Evolutionary conservation across 2,329 filamentous ascomycete genomes (phyloP), one percentile per base, ranked within the genome.

Genomic region (Plectosphaerella plurivora): DNA sequence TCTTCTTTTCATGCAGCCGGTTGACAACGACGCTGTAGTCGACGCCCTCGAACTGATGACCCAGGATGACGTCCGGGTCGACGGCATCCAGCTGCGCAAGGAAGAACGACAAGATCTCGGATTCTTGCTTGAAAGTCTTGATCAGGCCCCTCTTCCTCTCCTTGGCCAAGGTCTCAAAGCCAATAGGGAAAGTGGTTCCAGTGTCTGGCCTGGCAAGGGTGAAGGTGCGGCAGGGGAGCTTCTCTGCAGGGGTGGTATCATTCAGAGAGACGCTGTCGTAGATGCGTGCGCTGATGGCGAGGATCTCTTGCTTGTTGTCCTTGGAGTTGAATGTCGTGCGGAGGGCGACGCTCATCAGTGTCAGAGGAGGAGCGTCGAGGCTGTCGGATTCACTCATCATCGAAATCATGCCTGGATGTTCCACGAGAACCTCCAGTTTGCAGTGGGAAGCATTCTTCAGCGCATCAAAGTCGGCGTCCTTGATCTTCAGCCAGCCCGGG

Each of bases 361-460:
- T 97, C 64, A 99, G 74, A 8, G 91, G 90, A 20, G 94, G 94
- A 2, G 86, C 82, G 49, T 97, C 91, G 36, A 92, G 68, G 56
- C 85, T 90, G 57, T 97, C 91, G 0, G 86, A 84, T 49, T 96
- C 91, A 57, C 78, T 86, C 49, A 94, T 68, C 4, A 85, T 78
- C 1, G 82, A 83, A 54, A 99, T 83, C 62, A 83, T 82, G 61
- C 87, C 85, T 2, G 94, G 93, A 56, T 91, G 88, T 36, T 82
- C 80, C 46, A 91, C 88, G 61, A 88, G 81, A 47, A 96, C 85
- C 70, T 99, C 94, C 11, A 99, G 83, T 70, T 97, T 97, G 77
- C 94, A 97, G 82, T 95, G 94, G 1, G 94, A 99, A 11, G 91
- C 89, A 61, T 97, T 97, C 69, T 91, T 93, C 59, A 97, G 79